Evolutionary conservation across 1,284 basidiomycete species (phyloP), one percentile per base, ranked within the genome.

Genomic region (Puccinia sorghi): DNA sequence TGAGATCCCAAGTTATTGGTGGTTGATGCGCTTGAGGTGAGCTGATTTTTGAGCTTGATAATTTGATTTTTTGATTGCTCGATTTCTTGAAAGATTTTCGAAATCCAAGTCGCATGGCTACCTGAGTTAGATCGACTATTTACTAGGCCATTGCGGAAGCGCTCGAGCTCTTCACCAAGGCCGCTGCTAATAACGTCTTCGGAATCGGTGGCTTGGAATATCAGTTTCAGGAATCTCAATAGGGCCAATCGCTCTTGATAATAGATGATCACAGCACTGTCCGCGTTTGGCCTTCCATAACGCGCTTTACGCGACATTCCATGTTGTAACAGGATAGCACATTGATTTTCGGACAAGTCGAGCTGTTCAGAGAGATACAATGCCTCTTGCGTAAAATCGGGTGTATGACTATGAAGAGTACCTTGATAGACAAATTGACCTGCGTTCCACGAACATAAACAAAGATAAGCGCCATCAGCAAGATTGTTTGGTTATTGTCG

Each of bases 231-330:
- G 25, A 54, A 63, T 43, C 46, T 79, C 15, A 79, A 50, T n/a
- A 79, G 46, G 37, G 76, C 76, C n/a, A 46, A 54, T 39, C 76
- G 67, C 61, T 79, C 76, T 32, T 63, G 41, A 59, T 79, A 79
- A 56, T 72, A 79, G 48, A 79, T 61, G 69, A 79, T 79, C n/a
- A 79, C 76, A 41, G 76, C 76, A 72, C 27, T 79, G 48, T 79
- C 76, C 2, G 76, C 76, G 63, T 79, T 79, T 52, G 76, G 67
- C 66, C 69, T 63, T 41, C 69, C 67, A 37, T 79, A 79, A 20
- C 76, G 69, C n/a, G 76, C 69, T 66, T 72, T 71, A 27, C 32
- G 54, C 41, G 76, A 64, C 69, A 79, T 79, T 52, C 76, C 76
- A 72, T 79, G 59, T 66, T 79, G 76, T 37, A 79, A 56, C 32